A percentile compares a stretch with the other conserved stretches of the same genome.
These are phyloP conservation scores for Monascus ruber DNA, from an alignment of 2,329 filamentous ascomycete genomes.

Conservation along the genomic window DNA sequence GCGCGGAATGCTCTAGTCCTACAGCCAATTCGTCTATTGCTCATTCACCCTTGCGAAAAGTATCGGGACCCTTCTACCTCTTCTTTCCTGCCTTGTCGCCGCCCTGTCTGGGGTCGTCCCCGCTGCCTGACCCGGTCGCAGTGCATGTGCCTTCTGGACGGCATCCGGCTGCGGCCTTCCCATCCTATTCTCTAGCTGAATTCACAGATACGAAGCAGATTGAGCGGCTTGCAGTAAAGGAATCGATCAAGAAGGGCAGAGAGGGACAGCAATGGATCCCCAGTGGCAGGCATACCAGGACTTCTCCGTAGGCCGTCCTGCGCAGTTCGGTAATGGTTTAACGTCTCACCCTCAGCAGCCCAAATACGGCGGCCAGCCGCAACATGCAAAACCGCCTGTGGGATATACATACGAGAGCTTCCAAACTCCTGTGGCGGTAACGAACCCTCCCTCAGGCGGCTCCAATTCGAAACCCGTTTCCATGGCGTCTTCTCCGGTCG, in stretches of 20 bases:
- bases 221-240: too few species aligned
- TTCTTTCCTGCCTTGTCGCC: constrained; percentile 1
- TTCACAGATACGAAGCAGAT: constrained; percentile 3
- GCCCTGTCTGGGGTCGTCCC: constrained; percentile 17
- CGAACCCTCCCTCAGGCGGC: constrained; percentile 22
- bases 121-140: constrained; percentile 19
- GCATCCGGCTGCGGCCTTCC: constrained; percentile 6
- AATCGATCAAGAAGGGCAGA: constrained; percentile 1
- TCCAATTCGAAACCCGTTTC: constrained; percentile 39
- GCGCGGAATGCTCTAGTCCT: constrained; percentile 4
- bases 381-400: constrained; percentile 41
- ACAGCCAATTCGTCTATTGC: constrained; percentile 7
- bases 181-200: neutral
- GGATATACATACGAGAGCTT: constrained; percentile 60
- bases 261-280: constrained; percentile 38
- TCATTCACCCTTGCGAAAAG: constrained; percentile 3
- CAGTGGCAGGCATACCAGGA: constrained; percentile 61
- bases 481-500: constrained; percentile 48
- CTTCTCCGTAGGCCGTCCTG: constrained; percentile 46
- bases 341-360: constrained; percentile 40
- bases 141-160: constrained; percentile 17
- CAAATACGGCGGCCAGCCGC: constrained; percentile 36
- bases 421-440: constrained; percentile 33
- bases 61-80: constrained; percentile 5
- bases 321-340: constrained; percentile 51